These are phyloP conservation scores for Oryza coarctata DNA, from an alignment of 176 grass and related monocot species.

Conservation along the genomic window DNA sequence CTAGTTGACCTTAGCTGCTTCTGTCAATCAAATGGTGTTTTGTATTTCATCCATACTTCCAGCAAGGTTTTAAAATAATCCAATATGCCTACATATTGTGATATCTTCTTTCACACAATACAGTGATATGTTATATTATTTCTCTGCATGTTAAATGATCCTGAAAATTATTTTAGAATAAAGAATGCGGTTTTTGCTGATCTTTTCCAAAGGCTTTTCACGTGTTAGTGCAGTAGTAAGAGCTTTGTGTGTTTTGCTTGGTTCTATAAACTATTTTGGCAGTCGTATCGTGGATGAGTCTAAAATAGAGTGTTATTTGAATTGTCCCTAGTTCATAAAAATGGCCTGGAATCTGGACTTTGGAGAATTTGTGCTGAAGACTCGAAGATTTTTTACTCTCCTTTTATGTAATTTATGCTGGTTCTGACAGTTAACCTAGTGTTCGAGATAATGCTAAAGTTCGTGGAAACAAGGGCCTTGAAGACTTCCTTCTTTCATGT, in stretches of 20 bases:
- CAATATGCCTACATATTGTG: conserved; percentile 1
- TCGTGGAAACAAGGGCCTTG: conserved; percentile 88
- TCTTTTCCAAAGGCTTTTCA: background rate
- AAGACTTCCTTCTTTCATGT: conserved; percentile 89
- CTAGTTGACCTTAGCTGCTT: background rate
- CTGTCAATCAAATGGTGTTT: background rate
- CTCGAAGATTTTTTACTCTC: background rate
- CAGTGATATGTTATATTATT: background rate
- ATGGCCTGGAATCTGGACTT: background rate
- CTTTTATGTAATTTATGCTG: conserved; percentile 32
- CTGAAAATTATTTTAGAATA: background rate
- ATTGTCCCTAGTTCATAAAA: background rate
- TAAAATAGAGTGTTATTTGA: background rate
- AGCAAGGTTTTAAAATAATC: background rate
- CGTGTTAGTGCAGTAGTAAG: background rate
- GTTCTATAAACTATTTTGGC: background rate
- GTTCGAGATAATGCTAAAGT: conserved; percentile 94
- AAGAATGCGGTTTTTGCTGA: background rate
- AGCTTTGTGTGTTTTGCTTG: background rate
- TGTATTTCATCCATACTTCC: background rate
- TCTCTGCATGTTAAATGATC: background rate
- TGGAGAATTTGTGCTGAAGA: background rate
- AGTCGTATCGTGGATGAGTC: background rate
- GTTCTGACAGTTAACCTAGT: conserved; percentile 98
- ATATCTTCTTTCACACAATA: conserved; percentile 4